Base-by-base conservation (phyloP, 2,329 filamentous ascomycete species). In the Cercospora zeina region DNA sequence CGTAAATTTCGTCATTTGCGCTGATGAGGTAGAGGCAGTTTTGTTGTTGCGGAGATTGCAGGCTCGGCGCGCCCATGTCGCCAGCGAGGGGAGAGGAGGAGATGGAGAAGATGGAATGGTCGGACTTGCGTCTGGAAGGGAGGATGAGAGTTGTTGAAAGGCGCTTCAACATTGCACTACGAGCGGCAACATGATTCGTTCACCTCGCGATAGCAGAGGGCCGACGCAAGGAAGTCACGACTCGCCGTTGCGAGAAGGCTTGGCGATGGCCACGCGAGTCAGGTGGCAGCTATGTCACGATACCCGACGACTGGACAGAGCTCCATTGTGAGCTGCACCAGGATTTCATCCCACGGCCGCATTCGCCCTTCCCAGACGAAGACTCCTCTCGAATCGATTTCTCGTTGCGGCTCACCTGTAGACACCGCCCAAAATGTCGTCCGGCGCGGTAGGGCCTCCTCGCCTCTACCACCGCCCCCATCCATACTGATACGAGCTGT, bases 1-100 rank as follows among this genome's bases (percentile, higher is more conserved):
- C 96, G 82, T 97, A 99, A 64, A 96, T 85, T 59, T 90, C 88
- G 79, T 99, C 95, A 79, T 96, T 91, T 74, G 92, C 90, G 70
- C 87, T 83, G 86, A 93, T 76, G 67, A 77, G 70, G 68, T 71
- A 70, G 34, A 78, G 74, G 66, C 74, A 74, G 11, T 69, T 72
- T 51, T 63, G 64, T 47, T 63, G 62, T 37, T 54, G 64, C 50
- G 59, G 51, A 54, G 51, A 59, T 11, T 55, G 59, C 33, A 59
- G 10, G 60, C 45, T 59, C 53, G 58, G 63, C 57, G 58, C 59
- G 61, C 63, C 53, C 37, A 62, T 54, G 51, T 54, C 62, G 57
- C 51, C 19, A 47, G 49, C 58, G 54, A 59, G 49, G 56, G 60
- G 36, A 49, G 60, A 13, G 55, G 59, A 34, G 56, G 64, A 16